A percentile compares a stretch with the other conserved stretches of the same genome.
phyloP scores from a whole-genome alignment of 2,329 filamentous ascomycete genomes.

The Colletotrichum limetticola region DNA sequence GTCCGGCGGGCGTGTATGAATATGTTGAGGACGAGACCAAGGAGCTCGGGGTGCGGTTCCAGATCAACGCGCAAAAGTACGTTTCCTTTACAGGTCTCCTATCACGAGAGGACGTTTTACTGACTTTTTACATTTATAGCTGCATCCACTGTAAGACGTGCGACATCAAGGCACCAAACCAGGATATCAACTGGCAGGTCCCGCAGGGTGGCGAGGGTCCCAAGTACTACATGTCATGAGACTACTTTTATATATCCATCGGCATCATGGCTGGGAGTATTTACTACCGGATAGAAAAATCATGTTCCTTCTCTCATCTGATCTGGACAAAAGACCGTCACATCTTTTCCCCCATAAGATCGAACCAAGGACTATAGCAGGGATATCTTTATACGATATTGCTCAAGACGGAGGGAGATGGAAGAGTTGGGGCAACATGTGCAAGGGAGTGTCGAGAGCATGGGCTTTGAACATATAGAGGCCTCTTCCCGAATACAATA shows the following conservation, averaged over 20 bases:
- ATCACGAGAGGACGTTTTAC: not conserved
- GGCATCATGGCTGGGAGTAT: not conserved
- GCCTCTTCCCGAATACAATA: not conserved
- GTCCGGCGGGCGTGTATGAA: slow-evolving; percentile 96
- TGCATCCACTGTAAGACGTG: slow-evolving; percentile 99
- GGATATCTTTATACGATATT: not conserved
- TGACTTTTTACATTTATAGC: slow-evolving; percentile 56
- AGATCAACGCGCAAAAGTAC: slow-evolving; percentile 98
- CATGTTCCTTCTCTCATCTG: not conserved
- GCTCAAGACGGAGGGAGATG: too few relatives aligned
- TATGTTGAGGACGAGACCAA: slow-evolving; percentile 94
- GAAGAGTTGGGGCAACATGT: too few relatives aligned
- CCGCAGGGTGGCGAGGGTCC: slow-evolving; percentile 89
- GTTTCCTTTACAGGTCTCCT: slow-evolving; percentile 49
- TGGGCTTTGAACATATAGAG: not conserved
- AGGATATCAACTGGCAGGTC: slow-evolving; percentile 98
- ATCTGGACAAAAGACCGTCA: not conserved
- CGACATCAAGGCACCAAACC: slow-evolving; percentile 96
- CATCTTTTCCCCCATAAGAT: not conserved
- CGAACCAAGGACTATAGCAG: not conserved
- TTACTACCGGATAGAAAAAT: too few relatives aligned
- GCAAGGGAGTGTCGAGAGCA: not conserved
- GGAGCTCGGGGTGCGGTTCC: slow-evolving; percentile 89
- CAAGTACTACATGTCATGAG: slow-evolving; percentile 76
- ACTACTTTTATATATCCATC: not conserved